These are phyloP conservation scores for Cupressus sempervirens DNA, from an alignment of 75 land plant species.

Conservation along the genomic window DNA sequence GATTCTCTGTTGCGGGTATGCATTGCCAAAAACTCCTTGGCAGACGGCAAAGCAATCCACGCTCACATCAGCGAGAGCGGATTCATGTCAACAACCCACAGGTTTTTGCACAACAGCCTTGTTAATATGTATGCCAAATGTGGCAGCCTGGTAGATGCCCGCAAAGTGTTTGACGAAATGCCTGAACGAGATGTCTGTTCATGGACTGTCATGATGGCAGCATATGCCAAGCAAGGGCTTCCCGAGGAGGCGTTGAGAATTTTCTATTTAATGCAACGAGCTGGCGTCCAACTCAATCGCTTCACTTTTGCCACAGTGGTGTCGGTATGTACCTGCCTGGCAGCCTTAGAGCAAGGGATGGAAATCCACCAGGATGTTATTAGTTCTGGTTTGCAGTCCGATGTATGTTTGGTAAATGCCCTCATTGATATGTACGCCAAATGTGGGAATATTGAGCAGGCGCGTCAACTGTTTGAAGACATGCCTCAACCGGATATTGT, in stretches of 20 bases:
- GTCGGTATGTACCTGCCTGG: background rate
- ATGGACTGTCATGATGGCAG: conserved; percentile 24
- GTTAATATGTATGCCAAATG: conserved; percentile 4
- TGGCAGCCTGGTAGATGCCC: background rate
- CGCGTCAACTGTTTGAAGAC: conserved; percentile 10
- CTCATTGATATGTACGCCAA: conserved; percentile 29
- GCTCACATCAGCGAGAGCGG: background rate
- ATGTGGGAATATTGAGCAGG: conserved; percentile 15
- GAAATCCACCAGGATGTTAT: conserved; percentile 9
- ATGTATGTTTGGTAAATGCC: conserved; percentile 16
- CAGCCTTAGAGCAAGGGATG: background rate
- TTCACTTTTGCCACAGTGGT: conserved; percentile 13
- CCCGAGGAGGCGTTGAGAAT: background rate
- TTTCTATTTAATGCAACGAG: conserved; percentile 19
- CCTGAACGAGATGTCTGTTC: conserved; percentile 8
- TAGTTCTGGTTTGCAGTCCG: conserved; percentile 8
- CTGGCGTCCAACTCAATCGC: conserved; percentile 18
- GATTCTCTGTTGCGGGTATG: background rate
- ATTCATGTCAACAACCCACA: background rate
- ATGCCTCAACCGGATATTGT: background rate
- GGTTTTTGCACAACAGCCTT: background rate
- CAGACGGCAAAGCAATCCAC: conserved; percentile 10
- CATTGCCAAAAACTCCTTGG: conserved; percentile 3
- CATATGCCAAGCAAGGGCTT: conserved; percentile 7
- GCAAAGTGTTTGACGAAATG: conserved; percentile 5